Base-by-base conservation (phyloP, 495 filamentous ascomycete species). In the Penicillium bovifimosum region DNA sequence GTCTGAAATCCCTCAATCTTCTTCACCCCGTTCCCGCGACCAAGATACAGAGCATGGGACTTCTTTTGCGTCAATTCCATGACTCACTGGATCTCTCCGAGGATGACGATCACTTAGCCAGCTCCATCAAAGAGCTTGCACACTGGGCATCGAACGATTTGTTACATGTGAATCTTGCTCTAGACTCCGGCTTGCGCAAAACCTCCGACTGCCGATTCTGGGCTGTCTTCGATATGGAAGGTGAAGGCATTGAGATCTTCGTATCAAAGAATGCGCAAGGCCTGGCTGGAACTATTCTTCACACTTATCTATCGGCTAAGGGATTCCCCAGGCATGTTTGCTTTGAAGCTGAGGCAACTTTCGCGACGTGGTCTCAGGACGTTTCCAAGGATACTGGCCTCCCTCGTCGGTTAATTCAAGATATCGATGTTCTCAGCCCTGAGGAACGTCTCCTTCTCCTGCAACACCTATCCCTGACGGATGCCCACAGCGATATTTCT, bases 121-220 rank as follows among this genome's bases (percentile, higher is more conserved):
- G 47, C 13, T 48, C 66, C 2, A 57, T 74, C 41, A 67, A 67
- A 35, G 64, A 73, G 32, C 58, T 76, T 13, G 60, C 64, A 0
- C 56, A 63, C 16, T 32, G 70, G 39, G 67, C 67, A 1, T 55
- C 50, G 1, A 66, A 64, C 31, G 65, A 67, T 5, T 38, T 44
- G 8, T 42, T 76, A 32, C 66, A 57, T 28, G 63, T 81, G 0
- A 68, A 72, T 55, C 66, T 73, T 27, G 76, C 77, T 1, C 60
- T 83, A 14, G 76, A 83, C 50, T 82, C 78, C 36, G 81, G 79
- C 8, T 76, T 83, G 36, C 75, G 74, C 41, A 76, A 73, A 13
- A 69, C 63, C 13, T 52, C 66, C 3, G 73, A 75, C 13, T 53
- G 59, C 17, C 76, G 79, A 29, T 82, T 82, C 54, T 83, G 80